Percentiles rank a stretch among this genome's conserved stretches.
phyloP scores from a whole-genome alignment of 2,329 filamentous ascomycete species.

The Aureobasidium sp. region DNA sequence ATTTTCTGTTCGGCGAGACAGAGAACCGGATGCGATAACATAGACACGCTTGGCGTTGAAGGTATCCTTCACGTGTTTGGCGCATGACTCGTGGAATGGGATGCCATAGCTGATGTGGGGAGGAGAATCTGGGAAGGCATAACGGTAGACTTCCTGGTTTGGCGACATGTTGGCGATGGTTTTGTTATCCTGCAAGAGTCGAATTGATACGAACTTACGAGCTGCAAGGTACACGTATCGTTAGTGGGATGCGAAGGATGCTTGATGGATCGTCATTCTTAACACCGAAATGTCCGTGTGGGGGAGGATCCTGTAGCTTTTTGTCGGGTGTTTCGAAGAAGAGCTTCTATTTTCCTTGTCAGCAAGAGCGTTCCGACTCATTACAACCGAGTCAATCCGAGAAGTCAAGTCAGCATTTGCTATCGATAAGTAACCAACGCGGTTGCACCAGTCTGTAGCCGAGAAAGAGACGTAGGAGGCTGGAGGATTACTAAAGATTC shows the following conservation, averaged over 20 bases:
- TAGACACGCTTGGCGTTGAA: background rate
- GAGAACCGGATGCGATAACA: background rate
- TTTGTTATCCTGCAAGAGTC: background rate
- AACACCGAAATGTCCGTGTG: constrained; percentile 3
- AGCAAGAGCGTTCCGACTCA: background rate
- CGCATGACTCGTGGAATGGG: background rate
- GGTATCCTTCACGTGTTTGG: background rate
- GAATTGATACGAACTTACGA: background rate
- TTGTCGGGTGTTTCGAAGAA: background rate
- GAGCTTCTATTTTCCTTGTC: background rate
- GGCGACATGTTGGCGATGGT: background rate
- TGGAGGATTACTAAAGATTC: background rate
- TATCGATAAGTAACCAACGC: background rate
- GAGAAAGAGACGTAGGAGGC: background rate
- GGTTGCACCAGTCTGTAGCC: background rate
- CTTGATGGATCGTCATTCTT: background rate
- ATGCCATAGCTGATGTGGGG: constrained; percentile 1
- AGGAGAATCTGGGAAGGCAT: background rate
- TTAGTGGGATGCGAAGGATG: background rate
- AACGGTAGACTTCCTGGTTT: background rate
- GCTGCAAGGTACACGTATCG: background rate
- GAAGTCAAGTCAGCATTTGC: background rate
- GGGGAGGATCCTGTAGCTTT: background rate
- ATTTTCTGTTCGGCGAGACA: background rate
- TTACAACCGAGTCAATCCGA: background rate